Conservation (phyloP, 73 alveolate species). For the Paramecium sexaurelia region DNA sequence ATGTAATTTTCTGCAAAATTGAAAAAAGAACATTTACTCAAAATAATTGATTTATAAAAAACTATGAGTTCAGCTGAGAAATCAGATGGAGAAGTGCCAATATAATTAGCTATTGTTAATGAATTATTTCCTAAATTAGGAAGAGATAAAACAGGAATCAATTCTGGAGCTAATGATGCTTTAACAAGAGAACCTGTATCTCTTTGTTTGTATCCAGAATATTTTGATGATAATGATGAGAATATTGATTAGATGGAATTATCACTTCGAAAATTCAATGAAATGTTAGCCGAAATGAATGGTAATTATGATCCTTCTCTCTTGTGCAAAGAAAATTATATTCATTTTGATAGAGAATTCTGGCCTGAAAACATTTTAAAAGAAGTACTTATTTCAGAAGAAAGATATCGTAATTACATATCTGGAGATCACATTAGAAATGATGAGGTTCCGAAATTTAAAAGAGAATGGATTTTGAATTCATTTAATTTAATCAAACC, state of each 20-base stretch:
- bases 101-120: conserved; percentile 76
- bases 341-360: conserved; percentile 72
- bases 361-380: conserved; percentile 86
- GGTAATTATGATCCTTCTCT: conserved; percentile 86
- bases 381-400: conserved; percentile 78
- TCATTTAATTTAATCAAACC: conserved; percentile 82
- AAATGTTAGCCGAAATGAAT: conserved; percentile 53
- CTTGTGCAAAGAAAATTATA: conserved; percentile 77
- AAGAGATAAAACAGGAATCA: conserved; percentile 75
- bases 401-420: conserved; percentile 88
- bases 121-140: conserved; percentile 76
- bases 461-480: conserved; percentile 87
- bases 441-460: conserved; percentile 88
- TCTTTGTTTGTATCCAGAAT: conserved; percentile 81
- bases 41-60: conserved; percentile 85
- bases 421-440: conserved; percentile 84
- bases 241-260: conserved; percentile 68
- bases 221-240: conserved; percentile 71
- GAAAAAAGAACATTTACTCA: conserved; percentile 87
- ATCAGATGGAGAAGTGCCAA: conserved; percentile 65
- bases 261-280: conserved; percentile 57
- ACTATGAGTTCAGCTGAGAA: conserved; percentile 76
- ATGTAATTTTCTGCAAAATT: conserved; percentile 91
- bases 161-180: conserved; percentile 79
- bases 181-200: conserved; percentile 77